Evolutionary conservation across 352 stramenopile species (phyloP), one percentile per base, ranked within the genome.

Genomic region (Globisporangium solare): DNA sequence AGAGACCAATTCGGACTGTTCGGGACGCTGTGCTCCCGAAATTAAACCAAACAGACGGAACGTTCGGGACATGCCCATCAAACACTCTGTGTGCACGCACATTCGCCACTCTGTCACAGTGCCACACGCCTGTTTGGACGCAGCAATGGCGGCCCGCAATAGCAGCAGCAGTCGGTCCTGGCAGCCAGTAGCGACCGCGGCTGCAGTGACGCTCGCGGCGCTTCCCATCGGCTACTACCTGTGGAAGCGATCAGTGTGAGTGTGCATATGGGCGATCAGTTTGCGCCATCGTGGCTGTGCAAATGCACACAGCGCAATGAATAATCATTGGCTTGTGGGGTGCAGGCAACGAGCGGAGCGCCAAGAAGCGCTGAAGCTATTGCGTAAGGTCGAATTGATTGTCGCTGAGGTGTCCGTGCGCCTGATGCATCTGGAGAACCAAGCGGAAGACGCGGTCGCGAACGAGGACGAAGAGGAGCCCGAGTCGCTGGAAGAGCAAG

Each of bases 331-430:
- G 27, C 27, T 35, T 35, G 27, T 35, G 27, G 27, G 7, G 27
- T 35, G 27, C 51, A 85, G 75, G 8, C 64, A 76, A 45, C 48
- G 58, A 1, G 47, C 60, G 6, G 68, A 86, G 43, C 76, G 73
- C 15, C 58, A 66, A 14, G 51, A 90, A 20, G 68, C 79, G 0
- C 68, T 89, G 20, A 84, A 88, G 53, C 68, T 93, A 24, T 64
- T 94, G 61, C 65, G 56, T 13, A 86, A 88, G 54, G 80, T 94
- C 37, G 79, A 94, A 32, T 62, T 81, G 4, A 83, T 94, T 61
- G 76, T 84, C 1, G 68, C 63, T 13, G 77, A 90, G 39, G 78
- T 94, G 24, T 62, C 66, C 1, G 70, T 86, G 40, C 82, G 83
- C 2, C 56, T 94, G 32, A 76, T 74, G 70, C 68, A 88, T 31